Base-by-base conservation (phyloP, 2,329 filamentous ascomycete genomes). In the Fusarium abutilonis region DNA sequence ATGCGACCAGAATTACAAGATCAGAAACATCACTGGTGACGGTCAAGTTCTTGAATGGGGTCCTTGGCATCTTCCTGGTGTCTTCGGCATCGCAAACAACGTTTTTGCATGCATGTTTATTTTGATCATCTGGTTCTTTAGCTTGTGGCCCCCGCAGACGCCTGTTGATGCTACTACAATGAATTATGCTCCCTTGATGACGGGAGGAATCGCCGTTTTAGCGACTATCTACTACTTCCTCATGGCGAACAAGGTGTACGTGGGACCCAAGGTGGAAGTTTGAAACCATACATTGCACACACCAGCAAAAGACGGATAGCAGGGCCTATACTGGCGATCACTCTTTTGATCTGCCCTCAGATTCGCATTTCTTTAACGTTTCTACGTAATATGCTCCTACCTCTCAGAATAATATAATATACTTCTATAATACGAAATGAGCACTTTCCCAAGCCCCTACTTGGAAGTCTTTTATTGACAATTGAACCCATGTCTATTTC, bases 41-140 rank as follows among this genome's bases (percentile, higher is more conserved):
- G 67, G 60, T 1, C 45, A 63, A 26, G 28, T 64, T 11, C 64
- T 69, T 1, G 67, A 59, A 9, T 86, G 83, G 83, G 84, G 84
- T 0, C 83, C 83, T 0, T 86, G 82, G 80, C 80, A 78, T 40
- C 52, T 86, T 1, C 79, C 80, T 0, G 82, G 82, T 6, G 66
- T 78, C 3, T 66, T 83, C 2, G 84, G 84, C 0, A 82, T 77
- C 6, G 58, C 79, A 21, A 86, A 86, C 70, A 86, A 86, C 45
- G 70, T 75, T 1, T 82, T 83, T 60, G 81, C 83, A 1, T 82
- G 79, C 63, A 26, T 74, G 0, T 86, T 85, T 50, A 81, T 82
- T 72, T 61, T 81, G 2, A 80, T 86, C 34, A 76, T 85, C 6
- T 78, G 83, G 43, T 85, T 87, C 70, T 86, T 81, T 74, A 79